These are phyloP conservation scores for Phytophthora meadii DNA, from an alignment of 352 stramenopile species.

Conservation along the genomic window DNA sequence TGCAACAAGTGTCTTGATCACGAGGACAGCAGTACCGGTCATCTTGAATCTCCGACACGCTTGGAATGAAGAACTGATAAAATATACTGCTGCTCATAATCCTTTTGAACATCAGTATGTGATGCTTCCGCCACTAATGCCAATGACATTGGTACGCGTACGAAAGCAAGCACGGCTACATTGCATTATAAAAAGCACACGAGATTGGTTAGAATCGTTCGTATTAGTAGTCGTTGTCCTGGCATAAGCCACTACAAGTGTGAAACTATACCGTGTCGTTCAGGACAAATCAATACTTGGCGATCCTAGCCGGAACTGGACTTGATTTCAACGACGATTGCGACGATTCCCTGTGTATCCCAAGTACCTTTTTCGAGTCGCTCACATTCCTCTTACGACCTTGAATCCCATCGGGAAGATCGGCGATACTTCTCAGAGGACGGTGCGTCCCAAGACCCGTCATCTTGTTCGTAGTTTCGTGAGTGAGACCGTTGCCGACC, in stretches of 20 bases:
- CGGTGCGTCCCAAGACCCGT: conserved; percentile 14
- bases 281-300: too few species aligned
- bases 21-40: not conserved
- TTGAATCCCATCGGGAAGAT: conserved; percentile 40
- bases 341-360: not conserved
- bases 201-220: too few species aligned
- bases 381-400: conserved; percentile 23
- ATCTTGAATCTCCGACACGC: not conserved
- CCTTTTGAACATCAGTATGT: not conserved
- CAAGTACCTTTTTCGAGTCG: not conserved
- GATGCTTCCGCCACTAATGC: too few species aligned
- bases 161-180: too few species aligned
- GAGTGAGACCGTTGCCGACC: conserved; percentile 32
- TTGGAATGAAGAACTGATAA: not conserved
- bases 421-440: conserved; percentile 33
- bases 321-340: not conserved
- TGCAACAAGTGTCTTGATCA: conserved; percentile 3
- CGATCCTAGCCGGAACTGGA: too few species aligned
- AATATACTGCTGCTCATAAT: not conserved
- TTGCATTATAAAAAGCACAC: too few species aligned
- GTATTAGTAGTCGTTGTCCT: too few species aligned
- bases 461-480: conserved; percentile 26
- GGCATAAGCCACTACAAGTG: too few species aligned
- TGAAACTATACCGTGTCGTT: too few species aligned
- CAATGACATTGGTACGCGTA: not conserved